These are phyloP conservation scores for Mucor sp. DNA, from an alignment of 371 early-diverging fungal genomes.

Conservation along the genomic window DNA sequence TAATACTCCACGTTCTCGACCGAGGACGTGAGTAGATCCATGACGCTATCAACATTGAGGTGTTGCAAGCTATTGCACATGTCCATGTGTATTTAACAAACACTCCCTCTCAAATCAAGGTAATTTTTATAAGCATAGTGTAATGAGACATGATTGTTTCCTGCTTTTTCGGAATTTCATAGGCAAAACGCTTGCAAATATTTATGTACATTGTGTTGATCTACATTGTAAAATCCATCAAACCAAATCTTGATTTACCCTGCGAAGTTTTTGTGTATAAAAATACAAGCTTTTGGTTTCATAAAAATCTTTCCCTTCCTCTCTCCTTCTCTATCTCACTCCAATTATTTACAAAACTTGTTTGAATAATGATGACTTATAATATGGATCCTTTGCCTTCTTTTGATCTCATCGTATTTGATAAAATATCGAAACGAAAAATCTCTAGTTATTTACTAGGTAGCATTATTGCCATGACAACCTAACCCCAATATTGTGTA, in stretches of 20 bases:
- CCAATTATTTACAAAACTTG: background rate
- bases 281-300: constrained; percentile 1
- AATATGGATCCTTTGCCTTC: constrained; percentile 2
- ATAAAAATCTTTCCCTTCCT: background rate
- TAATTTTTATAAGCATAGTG: background rate
- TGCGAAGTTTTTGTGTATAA: background rate
- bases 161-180: background rate
- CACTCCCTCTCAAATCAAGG: too few species aligned
- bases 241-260: background rate
- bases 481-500: background rate
- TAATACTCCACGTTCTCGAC: background rate
- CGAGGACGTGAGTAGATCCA: background rate
- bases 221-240: background rate
- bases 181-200: background rate
- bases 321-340: too few species aligned
- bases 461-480: background rate
- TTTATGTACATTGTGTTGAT: background rate
- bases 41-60: too few species aligned
- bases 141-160: background rate
- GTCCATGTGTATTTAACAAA: too few species aligned
- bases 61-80: too few species aligned
- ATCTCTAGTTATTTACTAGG: constrained; percentile 19
- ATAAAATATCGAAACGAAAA: constrained; percentile 12
- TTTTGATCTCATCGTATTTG: background rate
- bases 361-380: background rate